A percentile compares a stretch with the other conserved stretches of the same genome.
These are phyloP conservation scores for Boechera retrofracta DNA, from an alignment of 345 rosid species.

Conservation along the genomic window DNA sequence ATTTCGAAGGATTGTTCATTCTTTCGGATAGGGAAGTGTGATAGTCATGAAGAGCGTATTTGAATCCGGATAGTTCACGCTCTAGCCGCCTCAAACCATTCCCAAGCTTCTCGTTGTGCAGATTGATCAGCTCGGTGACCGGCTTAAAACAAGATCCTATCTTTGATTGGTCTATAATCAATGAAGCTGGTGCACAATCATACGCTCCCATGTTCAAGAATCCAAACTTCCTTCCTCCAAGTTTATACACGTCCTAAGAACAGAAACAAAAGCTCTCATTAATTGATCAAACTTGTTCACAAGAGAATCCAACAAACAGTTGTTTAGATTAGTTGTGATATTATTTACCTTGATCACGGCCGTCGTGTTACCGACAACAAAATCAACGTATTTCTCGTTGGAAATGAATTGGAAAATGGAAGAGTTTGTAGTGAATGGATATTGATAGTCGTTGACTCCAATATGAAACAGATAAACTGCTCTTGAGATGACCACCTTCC, in stretches of 20 bases:
- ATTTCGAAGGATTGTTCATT: constrained; percentile 46
- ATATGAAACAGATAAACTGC: constrained; percentile 50
- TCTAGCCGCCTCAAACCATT: constrained; percentile 26
- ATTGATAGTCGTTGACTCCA: constrained; percentile 49
- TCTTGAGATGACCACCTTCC: constrained; percentile 43
- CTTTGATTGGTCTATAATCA: constrained; percentile 4
- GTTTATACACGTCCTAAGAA: constrained; percentile 49
- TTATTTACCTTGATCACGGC: constrained; percentile 44
- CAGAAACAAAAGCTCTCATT: background rate
- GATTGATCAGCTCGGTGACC: constrained; percentile 15
- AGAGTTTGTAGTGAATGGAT: constrained; percentile 35
- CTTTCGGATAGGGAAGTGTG: constrained; percentile 36
- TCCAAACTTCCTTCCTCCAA: constrained; percentile 59
- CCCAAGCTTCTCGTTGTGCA: constrained; percentile 43
- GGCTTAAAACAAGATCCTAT: constrained; percentile 38
- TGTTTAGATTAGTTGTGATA: background rate
- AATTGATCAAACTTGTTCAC: background rate
- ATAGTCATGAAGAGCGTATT: constrained; percentile 44
- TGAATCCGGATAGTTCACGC: constrained; percentile 45
- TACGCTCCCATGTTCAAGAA: constrained; percentile 33
- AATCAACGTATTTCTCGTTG: constrained; percentile 33
- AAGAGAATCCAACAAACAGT: background rate
- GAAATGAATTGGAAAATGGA: constrained; percentile 28
- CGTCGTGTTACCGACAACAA: constrained; percentile 51
- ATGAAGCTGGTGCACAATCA: constrained; percentile 43